Evolutionary conservation across 345 rosid species (phyloP), one percentile per base, ranked within the genome.

Genomic region (Eucalyptus erythrocorys): DNA sequence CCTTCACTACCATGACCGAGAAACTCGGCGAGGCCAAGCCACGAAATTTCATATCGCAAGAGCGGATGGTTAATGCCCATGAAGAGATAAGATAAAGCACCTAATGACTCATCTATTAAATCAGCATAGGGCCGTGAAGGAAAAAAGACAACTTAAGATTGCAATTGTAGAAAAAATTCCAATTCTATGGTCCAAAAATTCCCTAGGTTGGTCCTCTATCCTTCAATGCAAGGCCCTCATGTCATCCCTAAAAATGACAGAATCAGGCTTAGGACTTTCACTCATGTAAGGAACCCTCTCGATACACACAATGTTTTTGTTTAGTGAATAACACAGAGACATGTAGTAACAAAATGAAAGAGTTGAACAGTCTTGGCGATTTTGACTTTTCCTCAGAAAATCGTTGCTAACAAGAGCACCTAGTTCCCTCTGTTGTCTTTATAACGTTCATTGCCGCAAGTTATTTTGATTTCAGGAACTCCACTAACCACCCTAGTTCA

Each of bases 381-480:
- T 89, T 71, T 37, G 82, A n/a, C 53, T 42, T 37, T 86, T 12
- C 86, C 89, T 85, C n/a, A 17, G 57, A 82, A 88, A 80, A 87
- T 85, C 92, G 94, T 53, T 89, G 64, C 50, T 89, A 71, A 30
- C 93, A 93, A 82, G 89, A 42, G 47, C 88, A 61, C 79, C 16
- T 51, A 57, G 87, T 88, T 91, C 87, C 45, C 13, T 22, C 6
- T 76, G 5, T 2, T 80, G 91, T 89, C 89, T 45, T 85, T 87
- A 87, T 89, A 90, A 85, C 42, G 71, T 85, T 34, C 50, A 22
- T 55, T 49, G 48, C 51, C 37, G 40, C 88, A 40, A 40, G 84
- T 22, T 76, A 42, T 76, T 68, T 88, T 86, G 79, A 85, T 93
- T 87, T 85, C 90, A 87, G 50, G 71, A 49, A 81, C 88, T 76